Evolutionary conservation across 495 filamentous ascomycete species (phyloP), one percentile per base, ranked within the genome.

Genomic region (Podospora australis): DNA sequence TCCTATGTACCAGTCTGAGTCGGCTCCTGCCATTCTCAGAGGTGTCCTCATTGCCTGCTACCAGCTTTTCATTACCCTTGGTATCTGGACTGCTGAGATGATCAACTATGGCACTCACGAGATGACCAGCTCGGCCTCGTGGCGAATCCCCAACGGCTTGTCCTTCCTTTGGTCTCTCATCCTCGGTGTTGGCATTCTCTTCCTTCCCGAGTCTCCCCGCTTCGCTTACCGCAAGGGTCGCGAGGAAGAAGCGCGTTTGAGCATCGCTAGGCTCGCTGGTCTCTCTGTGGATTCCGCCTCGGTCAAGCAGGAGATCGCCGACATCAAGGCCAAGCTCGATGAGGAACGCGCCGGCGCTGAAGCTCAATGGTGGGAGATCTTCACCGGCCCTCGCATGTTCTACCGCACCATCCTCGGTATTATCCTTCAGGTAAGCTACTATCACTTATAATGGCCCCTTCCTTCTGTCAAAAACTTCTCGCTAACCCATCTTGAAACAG

Each of bases 1-100:
- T 11, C 84, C 84, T 58, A 82, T 87, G 75, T 88, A 85, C 67
- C 82, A 85, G 69, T 76, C 73, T 41, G 84, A 88, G 63, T 83
- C 80, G 38, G 78, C 77, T 42, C 84, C 84, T 30, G 61, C 68
- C 29, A 78, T 81, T 56, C 74, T 88, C 50, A 79, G 84, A 52
- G 83, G 82, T 62, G 71, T 83, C 42, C 75, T 86, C 50, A 75
- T 87, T 52, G 80, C 74, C 49, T 77, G 77, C 34, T 92, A 94
- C 72, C 88, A 94, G 70, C 78, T 94, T 19, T 89, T 92, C 70
- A 86, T 92, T 63, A 88, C 88, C 23, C 74, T 89, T 48, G 88
- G 88, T 54, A 92, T 91, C 67, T 88, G 88, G 69, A 78, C 81
- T 38, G 84, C 87, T 51, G 81, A 88, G 65, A 81, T 85, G 66